A percentile compares a stretch with the other conserved stretches of the same genome.
Conservation (phyloP, 495 filamentous ascomycete species). For the Penicillium longicatenatum region DNA sequence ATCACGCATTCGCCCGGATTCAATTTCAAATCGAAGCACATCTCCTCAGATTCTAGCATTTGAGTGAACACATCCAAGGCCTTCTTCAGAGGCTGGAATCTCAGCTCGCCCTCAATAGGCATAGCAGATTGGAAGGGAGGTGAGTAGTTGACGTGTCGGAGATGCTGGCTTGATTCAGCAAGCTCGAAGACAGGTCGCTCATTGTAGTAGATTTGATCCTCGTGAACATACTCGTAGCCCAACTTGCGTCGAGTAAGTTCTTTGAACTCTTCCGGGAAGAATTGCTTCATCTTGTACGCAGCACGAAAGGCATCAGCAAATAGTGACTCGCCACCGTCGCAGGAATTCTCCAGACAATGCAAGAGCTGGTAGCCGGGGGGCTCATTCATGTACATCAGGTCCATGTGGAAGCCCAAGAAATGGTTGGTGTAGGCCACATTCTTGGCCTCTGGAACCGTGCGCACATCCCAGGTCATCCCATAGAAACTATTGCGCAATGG, state of each 20-base stretch:
- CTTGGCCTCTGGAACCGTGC: constrained; percentile 70
- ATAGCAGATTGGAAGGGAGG: constrained; percentile 66
- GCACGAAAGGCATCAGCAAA: constrained; percentile 74
- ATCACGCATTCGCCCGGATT: constrained; percentile 80
- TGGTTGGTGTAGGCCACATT: constrained; percentile 89
- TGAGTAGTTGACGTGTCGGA: constrained; percentile 64
- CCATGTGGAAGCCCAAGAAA: constrained; percentile 85
- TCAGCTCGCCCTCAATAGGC: background rate
- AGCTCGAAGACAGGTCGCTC: constrained; percentile 56
- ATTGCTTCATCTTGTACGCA: constrained; percentile 46
- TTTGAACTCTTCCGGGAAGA: constrained; percentile 26
- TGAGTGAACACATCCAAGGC: constrained; percentile 40
- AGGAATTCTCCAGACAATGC: constrained; percentile 78
- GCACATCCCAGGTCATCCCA: constrained; percentile 87
- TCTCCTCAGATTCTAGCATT: constrained; percentile 37
- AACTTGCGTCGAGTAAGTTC: constrained; percentile 48
- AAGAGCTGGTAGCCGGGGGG: constrained; percentile 82
- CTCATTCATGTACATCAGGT: constrained; percentile 82
- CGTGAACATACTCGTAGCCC: constrained; percentile 67
- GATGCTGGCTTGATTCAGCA: constrained; percentile 15
- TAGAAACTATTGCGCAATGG: constrained; percentile 82
- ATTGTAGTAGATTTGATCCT: constrained; percentile 61
- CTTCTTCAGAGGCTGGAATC: constrained; percentile 13
- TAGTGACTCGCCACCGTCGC: constrained; percentile 75
- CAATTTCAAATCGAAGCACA: constrained; percentile 68